Evolutionary conservation across 768 basidiomycete species (phyloP), one percentile per base, ranked within the genome.

Genomic region (Agrocybe chaxingu): DNA sequence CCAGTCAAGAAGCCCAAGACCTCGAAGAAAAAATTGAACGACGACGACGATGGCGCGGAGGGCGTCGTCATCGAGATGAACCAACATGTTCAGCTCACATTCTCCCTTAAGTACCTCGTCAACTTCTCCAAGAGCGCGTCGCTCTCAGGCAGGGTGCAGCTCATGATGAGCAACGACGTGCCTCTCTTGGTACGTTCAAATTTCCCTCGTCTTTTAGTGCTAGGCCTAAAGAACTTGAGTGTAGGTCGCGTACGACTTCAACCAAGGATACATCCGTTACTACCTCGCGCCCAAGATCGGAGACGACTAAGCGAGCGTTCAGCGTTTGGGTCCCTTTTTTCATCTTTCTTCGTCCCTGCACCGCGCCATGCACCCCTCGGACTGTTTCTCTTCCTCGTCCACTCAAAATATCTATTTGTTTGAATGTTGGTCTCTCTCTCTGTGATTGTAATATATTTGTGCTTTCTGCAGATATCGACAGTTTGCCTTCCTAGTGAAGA

Each of bases 231-330:
- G 62, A 64, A 19, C 64, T 65, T 64, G 16, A 59, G 34, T 55
- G 2, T 39, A 92, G 90, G 90, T 94, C 38, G 84, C 87, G 35
- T 98, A 94, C 70, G 83, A 87, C 54, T 98, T 97, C 61, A 84
- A 83, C 40, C 87, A 90, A 62, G 95, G 95, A 1, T 76, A 80
- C 58, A 91, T 98, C 66, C 82, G 87, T 54, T 98, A 96, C 77
- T 98, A 94, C 76, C 80, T 98, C 48, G 95, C 95, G 39, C 95
- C 95, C 18, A 98, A 98, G 75, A 94, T 94, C 53, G 87, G 89
- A 31, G 90, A 93, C 58, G 90, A 93, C 50, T 91, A 64, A 51
- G 45, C 38, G 30, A 31, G 30, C 8, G 49, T 43, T n/a, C 42
- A 16, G 16, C 45, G n/a, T 42, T 35, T 10, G 24, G 12, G 19